Percentiles rank a stretch among this genome's conserved stretches.
Evolutionary conservation across 352 stramenopile genomes (phyloP).

Genomic region (Phytophthora foliorum): DNA sequence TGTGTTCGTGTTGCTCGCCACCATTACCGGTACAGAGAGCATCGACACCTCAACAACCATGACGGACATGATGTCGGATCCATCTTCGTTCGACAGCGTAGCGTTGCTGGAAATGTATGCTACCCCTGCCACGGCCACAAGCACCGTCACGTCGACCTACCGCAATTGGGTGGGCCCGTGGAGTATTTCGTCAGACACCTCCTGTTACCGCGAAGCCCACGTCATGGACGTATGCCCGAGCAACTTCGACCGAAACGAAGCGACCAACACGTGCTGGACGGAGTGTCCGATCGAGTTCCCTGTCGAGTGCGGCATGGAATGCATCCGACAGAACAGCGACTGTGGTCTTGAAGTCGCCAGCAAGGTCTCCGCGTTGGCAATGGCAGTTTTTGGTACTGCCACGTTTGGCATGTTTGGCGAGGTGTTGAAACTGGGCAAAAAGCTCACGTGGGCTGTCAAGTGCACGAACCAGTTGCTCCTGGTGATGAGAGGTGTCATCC

Average conservation of each 20-base stretch:
- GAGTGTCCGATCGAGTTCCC: conserved; percentile 54
- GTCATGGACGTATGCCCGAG: conserved; percentile 41
- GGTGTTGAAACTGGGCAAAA: too few relatives aligned
- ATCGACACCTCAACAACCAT: conserved; percentile 1
- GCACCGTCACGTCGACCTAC: conserved; percentile 15
- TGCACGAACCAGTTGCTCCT: conserved; percentile 31
- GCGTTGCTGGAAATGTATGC: conserved; percentile 8
- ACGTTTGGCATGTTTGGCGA: conserved; percentile 47
- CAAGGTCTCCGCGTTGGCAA: conserved; percentile 50
- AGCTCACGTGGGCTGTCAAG: too few relatives aligned
- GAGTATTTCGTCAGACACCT: conserved; percentile 10
- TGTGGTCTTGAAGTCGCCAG: conserved; percentile 42
- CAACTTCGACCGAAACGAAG: conserved; percentile 46
- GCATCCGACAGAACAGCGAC: conserved; percentile 46
- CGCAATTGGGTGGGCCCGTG: conserved; percentile 49
- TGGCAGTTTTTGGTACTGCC: conserved; percentile 47
- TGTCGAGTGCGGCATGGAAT: conserved; percentile 46
- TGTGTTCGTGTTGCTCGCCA: background rate
- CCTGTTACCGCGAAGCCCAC: conserved; percentile 37
- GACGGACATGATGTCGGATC: background rate
- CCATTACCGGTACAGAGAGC: background rate
- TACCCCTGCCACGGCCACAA: conserved; percentile 9
- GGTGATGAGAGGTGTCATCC: too few relatives aligned
- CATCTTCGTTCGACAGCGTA: conserved; percentile 20
- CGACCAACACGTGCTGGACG: conserved; percentile 60